Base-by-base conservation (phyloP, 805 yeast species). In the Sporopachydermia lactativora region DNA sequence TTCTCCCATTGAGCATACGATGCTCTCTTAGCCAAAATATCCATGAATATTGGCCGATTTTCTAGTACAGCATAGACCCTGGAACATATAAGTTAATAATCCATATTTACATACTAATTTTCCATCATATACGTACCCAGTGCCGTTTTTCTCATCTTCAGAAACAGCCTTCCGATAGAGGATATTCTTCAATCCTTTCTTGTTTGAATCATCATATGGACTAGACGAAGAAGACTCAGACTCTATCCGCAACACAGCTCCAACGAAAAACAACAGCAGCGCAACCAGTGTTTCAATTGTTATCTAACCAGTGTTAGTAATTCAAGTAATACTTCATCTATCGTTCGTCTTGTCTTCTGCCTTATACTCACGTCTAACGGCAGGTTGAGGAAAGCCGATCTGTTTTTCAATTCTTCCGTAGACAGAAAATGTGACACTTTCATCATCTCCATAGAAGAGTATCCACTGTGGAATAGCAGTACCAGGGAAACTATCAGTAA, bases 321-420 rank as follows among this genome's bases (percentile, higher is more conserved):
- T n/a, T n/a, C n/a, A n/a, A n/a, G n/a, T n/a, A n/a, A n/a, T n/a
- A n/a, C n/a, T n/a, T n/a, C n/a, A n/a, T n/a, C n/a, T n/a, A n/a
- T n/a, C n/a, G n/a, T n/a, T n/a, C n/a, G n/a, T n/a, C n/a, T n/a
- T n/a, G n/a, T n/a, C n/a, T n/a, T n/a, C n/a, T n/a, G n/a, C n/a
- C n/a, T n/a, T n/a, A n/a, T n/a, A n/a, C 31, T 8, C n/a, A 24
- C 31, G n/a, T 24, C 31, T 24, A 24, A 24, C 31, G 31, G 31
- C 8, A 24, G 31, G n/a, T 24, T n/a, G 8, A 24, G 31, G 8
- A 24, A n/a, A 24, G 13, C 31, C n/a, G 31, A 24, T 24, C 31
- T 24, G 13, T 8, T 24, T n/a, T n/a, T n/a, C n/a, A 24, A 24
- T 24, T n/a, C n/a, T 8, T 24, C 31, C 31, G 8, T n/a, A 8